These are phyloP conservation scores for Boletus subparvulus DNA, from an alignment of 768 basidiomycete genomes.

Conservation along the genomic window DNA sequence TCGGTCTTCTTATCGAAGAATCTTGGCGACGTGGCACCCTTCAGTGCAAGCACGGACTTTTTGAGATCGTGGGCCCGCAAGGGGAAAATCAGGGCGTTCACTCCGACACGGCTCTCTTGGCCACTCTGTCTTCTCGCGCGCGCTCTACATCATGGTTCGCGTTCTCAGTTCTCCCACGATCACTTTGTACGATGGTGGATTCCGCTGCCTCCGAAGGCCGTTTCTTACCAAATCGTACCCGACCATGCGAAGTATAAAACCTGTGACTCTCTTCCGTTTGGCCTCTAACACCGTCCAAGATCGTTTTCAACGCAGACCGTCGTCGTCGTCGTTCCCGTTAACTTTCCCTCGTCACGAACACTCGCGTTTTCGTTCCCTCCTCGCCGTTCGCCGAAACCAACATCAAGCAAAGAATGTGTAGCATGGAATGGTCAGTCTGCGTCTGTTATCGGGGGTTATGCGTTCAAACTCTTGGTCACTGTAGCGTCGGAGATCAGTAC, in stretches of 20 bases:
- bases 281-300: background rate
- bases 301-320: background rate
- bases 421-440: slow-evolving; percentile 51
- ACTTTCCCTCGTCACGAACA: background rate
- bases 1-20: slow-evolving; percentile 27
- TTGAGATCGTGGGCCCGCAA: slow-evolving; percentile 20
- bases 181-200: slow-evolving; percentile 29
- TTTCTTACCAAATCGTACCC: slow-evolving; percentile 31
- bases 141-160: slow-evolving; percentile 11
- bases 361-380: background rate
- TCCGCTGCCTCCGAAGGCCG: slow-evolving; percentile 31
- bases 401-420: slow-evolving; percentile 44
- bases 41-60: slow-evolving; percentile 14
- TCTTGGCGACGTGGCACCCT: slow-evolving; percentile 30
- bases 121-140: background rate
- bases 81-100: slow-evolving; percentile 30
- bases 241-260: slow-evolving; percentile 30
- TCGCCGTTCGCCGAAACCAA: slow-evolving; percentile 3
- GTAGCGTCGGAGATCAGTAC: slow-evolving; percentile 43
- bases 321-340: background rate
- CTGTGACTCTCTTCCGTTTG: slow-evolving; percentile 10
- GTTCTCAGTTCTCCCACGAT: slow-evolving; percentile 32
- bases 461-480: slow-evolving; percentile 9
- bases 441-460: background rate
- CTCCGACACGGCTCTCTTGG: slow-evolving; percentile 22